Base-by-base conservation (phyloP, 164 flowering plant genomes). In the Vitis riparia region DNA sequence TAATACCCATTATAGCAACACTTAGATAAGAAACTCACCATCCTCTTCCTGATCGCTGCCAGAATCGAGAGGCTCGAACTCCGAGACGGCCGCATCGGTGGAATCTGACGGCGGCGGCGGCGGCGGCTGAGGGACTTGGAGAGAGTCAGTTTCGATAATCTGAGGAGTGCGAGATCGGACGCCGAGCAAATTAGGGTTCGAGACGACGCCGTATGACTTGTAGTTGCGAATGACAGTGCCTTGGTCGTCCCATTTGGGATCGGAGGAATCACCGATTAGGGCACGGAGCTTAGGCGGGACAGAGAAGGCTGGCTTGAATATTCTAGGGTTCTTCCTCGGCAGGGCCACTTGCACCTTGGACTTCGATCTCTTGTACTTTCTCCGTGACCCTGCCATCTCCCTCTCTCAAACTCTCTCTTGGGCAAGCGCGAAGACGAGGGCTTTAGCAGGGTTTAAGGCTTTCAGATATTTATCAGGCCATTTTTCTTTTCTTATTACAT, bases 41-140 rank as follows among this genome's bases (percentile, higher is more conserved):
- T 93, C 97, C 76, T 95, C 98, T 81, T 95, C 99, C 69, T 89
- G 88, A 62, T 95, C 98, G 71, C 99, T 95, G 56, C 98, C 99
- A 29, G 88, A 75, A 69, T 90, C 95, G 8, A 84, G 62, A 16
- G 77, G 77, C 13, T 78, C 88, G 27, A 87, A 85, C 76, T 91
- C 93, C 9, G 78, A 62, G 13, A 60, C 65, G 51, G 23, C 61
- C 56, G 72, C 67, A 5, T 75, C 71, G 3, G 55, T 6, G 44
- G 44, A 37, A 2, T 61, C 51, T 3, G 62, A 47, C 19, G 63
- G 63, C 19, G 63, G 69, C 19, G 69, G 69, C 19, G 69, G 60
- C 2, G 80, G 69, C 19, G 69, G 60, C 2, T 79, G 76, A 57
- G 92, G 91, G 52, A 83, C 75, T 67, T 93, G 93, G 62, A 95